phyloP scores from a whole-genome alignment of 2,329 filamentous ascomycete species.

The Xylariales sp. region DNA sequence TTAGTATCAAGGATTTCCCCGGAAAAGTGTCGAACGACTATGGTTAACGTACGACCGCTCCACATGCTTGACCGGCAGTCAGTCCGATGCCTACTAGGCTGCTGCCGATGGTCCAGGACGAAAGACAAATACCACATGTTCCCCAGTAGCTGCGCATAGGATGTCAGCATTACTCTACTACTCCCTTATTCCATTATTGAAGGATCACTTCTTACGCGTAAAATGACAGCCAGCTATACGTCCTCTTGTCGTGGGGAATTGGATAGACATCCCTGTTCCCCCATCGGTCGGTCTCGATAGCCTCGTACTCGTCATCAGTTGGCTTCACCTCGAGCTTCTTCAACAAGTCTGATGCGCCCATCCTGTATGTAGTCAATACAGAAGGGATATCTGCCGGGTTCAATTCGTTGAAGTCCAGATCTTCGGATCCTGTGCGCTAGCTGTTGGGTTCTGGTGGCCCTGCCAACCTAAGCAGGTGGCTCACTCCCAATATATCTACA shows the following conservation, averaged over 20 bases:
- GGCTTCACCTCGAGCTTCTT: slow-evolving; percentile 11
- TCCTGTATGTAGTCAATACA: background rate
- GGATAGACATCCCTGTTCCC: slow-evolving; percentile 11
- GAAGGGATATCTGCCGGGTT: too few species aligned
- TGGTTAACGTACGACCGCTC: slow-evolving; percentile 6
- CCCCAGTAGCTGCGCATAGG: too few species aligned
- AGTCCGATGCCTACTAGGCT: slow-evolving; percentile 11
- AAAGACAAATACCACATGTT: slow-evolving; percentile 12
- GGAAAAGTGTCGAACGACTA: background rate
- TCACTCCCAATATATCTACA: too few species aligned
- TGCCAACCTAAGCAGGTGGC: too few species aligned
- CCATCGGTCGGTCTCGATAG: slow-evolving; percentile 11
- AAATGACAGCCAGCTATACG: slow-evolving; percentile 11
- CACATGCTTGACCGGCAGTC: slow-evolving; percentile 11
- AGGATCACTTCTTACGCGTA: too few species aligned
- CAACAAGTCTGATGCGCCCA: slow-evolving; percentile 2
- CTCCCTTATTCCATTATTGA: too few species aligned
- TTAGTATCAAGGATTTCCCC: background rate
- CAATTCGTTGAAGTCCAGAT: too few species aligned
- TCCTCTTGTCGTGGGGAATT: slow-evolving; percentile 10
- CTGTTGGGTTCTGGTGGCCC: too few species aligned
- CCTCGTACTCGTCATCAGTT: slow-evolving; percentile 11
- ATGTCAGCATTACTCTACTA: too few species aligned
- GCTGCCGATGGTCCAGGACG: slow-evolving; percentile 11
- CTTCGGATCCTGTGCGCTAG: too few species aligned